Conservation (phyloP, 2,329 filamentous ascomycete genomes). For the Teratosphaeria nubilosa region DNA sequence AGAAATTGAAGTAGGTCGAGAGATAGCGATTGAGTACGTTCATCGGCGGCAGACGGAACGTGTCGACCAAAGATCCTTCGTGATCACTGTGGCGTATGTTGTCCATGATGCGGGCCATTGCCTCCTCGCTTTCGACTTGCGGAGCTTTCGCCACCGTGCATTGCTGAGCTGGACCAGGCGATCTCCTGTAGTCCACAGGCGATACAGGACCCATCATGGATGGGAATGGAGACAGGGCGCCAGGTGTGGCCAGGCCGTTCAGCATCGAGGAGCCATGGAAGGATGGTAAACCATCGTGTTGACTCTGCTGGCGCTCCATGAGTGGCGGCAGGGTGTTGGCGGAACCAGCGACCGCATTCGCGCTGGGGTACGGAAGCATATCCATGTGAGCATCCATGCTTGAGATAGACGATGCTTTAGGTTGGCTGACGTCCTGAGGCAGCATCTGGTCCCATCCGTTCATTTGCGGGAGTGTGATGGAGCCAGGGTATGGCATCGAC, state of each 20-base stretch:
- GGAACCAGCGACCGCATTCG: constrained; percentile 12
- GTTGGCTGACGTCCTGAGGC: constrained; percentile 56
- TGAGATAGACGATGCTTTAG: constrained; percentile 65
- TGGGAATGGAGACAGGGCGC: constrained; percentile 62
- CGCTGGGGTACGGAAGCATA: constrained; percentile 43
- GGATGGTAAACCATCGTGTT: constrained; percentile 23
- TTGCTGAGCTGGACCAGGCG: constrained; percentile 57
- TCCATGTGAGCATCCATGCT: constrained; percentile 22
- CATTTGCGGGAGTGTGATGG: constrained; percentile 74
- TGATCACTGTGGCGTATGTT: constrained; percentile 73
- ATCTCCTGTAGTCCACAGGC: constrained; percentile 58
- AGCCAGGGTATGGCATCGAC: constrained; percentile 60
- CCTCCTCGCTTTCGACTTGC: constrained; percentile 73
- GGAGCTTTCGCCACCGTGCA: constrained; percentile 61
- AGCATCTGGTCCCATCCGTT: constrained; percentile 81
- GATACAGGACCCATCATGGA: constrained; percentile 58
- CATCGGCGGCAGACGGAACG: constrained; percentile 76
- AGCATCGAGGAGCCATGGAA: constrained; percentile 62
- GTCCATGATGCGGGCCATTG: constrained; percentile 74
- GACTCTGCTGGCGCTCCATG: constrained; percentile 45
- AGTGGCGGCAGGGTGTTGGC: constrained; percentile 52
- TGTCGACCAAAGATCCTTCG: constrained; percentile 73
- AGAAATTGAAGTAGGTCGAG: constrained; percentile 91
- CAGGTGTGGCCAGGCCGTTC: constrained; percentile 59
- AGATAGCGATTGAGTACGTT: constrained; percentile 81